Evolutionary conservation across 129 eudicot species (phyloP).

Genomic region (Ambrosia artemisiifolia): DNA sequence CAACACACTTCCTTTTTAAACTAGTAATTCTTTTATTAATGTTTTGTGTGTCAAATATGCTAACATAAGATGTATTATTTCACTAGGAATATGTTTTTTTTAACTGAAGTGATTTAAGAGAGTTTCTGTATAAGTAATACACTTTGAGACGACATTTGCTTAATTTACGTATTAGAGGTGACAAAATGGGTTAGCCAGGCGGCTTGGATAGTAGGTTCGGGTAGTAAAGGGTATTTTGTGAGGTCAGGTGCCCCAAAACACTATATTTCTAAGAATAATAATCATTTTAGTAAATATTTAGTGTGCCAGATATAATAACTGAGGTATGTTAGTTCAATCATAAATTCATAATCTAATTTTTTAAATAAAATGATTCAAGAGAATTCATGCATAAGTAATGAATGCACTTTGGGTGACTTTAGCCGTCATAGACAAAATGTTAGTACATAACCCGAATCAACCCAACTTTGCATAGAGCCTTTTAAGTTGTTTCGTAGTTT

Average conservation of each 20-base stretch:
- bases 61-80: background rate
- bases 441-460: background rate
- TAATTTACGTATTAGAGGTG: background rate
- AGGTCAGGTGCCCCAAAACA: background rate
- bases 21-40: background rate
- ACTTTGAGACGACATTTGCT: background rate
- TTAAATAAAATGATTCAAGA: background rate
- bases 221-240: background rate
- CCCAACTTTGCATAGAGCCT: background rate
- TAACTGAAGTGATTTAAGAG: background rate
- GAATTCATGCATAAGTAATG: background rate
- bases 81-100: background rate
- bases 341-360: background rate
- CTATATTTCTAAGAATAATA: background rate
- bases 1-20: background rate
- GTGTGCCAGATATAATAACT: background rate
- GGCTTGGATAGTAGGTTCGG: background rate
- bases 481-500: background rate
- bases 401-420: background rate
- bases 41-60: background rate
- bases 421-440: background rate
- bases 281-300: background rate
- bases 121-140: background rate
- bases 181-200: background rate
- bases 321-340: background rate